Conservation (phyloP, 2,329 filamentous ascomycete genomes). For the Cytospora schulzeri region DNA sequence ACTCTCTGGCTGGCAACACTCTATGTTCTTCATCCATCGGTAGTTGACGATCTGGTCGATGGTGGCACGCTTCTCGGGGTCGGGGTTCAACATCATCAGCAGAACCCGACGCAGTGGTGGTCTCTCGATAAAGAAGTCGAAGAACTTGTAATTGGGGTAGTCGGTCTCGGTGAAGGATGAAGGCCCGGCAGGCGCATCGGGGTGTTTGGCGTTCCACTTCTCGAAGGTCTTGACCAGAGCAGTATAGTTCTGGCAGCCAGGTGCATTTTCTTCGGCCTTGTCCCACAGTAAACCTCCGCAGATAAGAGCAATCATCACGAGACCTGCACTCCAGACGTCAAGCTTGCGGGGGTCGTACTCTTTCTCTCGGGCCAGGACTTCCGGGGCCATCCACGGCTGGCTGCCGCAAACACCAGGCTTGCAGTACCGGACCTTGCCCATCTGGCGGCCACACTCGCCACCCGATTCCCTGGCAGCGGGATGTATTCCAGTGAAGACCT, state of each 20-base stretch:
- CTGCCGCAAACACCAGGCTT: conserved; percentile 82
- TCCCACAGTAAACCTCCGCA: conserved; percentile 76
- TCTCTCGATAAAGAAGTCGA: conserved; percentile 68
- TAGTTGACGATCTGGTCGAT: conserved; percentile 70
- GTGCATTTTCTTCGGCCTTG: conserved; percentile 55
- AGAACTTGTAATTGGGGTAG: conserved; percentile 65
- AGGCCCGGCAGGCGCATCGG: conserved; percentile 36
- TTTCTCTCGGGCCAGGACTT: conserved; percentile 71
- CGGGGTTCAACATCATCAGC: conserved; percentile 80
- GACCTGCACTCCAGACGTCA: conserved; percentile 84
- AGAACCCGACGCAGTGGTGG: conserved; percentile 70
- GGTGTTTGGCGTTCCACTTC: conserved; percentile 62
- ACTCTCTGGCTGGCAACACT: conserved; percentile 76
- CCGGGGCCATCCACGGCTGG: conserved; percentile 83
- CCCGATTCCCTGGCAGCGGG: conserved; percentile 74
- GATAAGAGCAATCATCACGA: conserved; percentile 78
- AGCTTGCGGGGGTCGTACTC: conserved; percentile 73
- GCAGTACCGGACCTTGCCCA: conserved; percentile 72
- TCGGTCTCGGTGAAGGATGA: conserved; percentile 55
- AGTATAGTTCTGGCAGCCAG: conserved; percentile 61
- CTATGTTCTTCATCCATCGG: conserved; percentile 72
- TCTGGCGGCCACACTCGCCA: conserved; percentile 72
- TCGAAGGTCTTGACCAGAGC: conserved; percentile 69
- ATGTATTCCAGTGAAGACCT: conserved; percentile 81
- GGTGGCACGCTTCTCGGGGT: conserved; percentile 69